Evolutionary conservation across 139 green algal genomes (phyloP).

Genomic region (Prasinococcaceae sp.): DNA sequence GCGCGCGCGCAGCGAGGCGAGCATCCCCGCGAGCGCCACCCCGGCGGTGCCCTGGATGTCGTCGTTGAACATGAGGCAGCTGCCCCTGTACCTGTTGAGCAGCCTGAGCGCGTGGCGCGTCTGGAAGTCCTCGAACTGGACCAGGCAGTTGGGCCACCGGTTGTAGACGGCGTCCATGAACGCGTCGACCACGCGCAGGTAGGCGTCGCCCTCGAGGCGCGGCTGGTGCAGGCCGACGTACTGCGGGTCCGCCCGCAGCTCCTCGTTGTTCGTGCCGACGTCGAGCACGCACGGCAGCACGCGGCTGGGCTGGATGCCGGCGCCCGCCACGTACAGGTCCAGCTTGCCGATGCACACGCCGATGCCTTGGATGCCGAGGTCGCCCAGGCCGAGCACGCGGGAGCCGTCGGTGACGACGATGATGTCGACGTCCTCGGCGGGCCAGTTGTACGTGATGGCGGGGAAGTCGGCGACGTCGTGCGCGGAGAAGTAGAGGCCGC

Average conservation of each 20-base stretch:
- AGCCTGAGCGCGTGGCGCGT: conserved; percentile 65
- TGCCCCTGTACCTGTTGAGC: conserved; percentile 36
- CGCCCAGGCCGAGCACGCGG: conserved; percentile 64
- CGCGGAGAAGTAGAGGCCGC: conserved; percentile 83
- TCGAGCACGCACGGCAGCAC: conserved; percentile 79
- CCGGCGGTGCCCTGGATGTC: conserved; percentile 79
- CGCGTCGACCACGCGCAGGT: conserved; percentile 9
- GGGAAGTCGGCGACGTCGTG: conserved; percentile 37
- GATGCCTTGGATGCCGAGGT: conserved; percentile 66
- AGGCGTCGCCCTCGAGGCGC: conserved; percentile 43
- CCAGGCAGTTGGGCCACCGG: conserved; percentile 10
- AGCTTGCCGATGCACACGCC: conserved; percentile 78
- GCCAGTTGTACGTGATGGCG: conserved; percentile 50
- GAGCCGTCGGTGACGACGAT: conserved; percentile 63
- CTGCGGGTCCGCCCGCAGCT: conserved; percentile 38
- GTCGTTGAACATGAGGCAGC: conserved; percentile 73
- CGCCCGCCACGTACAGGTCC: conserved; percentile 81
- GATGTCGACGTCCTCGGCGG: conserved; percentile 38
- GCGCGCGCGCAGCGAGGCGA: conserved; percentile 42
- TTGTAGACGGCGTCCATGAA: conserved; percentile 14
- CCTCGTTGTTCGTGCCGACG: conserved; percentile 68
- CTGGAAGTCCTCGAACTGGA: conserved; percentile 85
- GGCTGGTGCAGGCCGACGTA: conserved; percentile 50
- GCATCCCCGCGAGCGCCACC: conserved; percentile 61
- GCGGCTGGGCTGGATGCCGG: conserved; percentile 63